Evolutionary conservation across 2,329 filamentous ascomycete genomes (phyloP).

Genomic region (Trichoderma endophyticum): DNA sequence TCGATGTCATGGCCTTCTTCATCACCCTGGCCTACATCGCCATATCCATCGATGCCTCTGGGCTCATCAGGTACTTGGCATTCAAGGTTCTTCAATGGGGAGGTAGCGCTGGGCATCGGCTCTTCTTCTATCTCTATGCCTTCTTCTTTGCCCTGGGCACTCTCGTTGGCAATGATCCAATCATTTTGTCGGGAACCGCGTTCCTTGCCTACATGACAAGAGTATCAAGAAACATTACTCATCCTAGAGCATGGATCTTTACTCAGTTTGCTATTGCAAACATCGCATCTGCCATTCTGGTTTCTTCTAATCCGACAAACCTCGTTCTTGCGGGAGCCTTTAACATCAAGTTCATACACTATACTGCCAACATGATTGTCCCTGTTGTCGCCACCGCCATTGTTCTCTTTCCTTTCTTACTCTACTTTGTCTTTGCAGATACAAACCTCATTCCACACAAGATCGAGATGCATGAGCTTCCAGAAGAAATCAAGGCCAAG

Average conservation of each 20-base stretch:
- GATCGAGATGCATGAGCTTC: constrained; percentile 67
- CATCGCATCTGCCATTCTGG: constrained; percentile 70
- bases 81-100: constrained; percentile 68
- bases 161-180: constrained; percentile 72
- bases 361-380: constrained; percentile 75
- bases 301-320: constrained; percentile 76
- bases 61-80: constrained; percentile 66
- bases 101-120: constrained; percentile 61
- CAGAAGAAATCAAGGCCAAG: constrained; percentile 51
- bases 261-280: constrained; percentile 71
- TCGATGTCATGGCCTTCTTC: constrained; percentile 75
- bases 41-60: constrained; percentile 73
- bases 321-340: constrained; percentile 72
- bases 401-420: constrained; percentile 64
- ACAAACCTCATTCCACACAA: constrained; percentile 60
- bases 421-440: constrained; percentile 66
- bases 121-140: constrained; percentile 70
- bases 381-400: constrained; percentile 67
- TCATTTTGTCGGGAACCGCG: constrained; percentile 70
- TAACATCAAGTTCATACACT: constrained; percentile 66
- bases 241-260: constrained; percentile 70
- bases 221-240: constrained; percentile 68
- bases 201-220: constrained; percentile 76
- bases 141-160: constrained; percentile 68
- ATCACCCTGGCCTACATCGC: constrained; percentile 72